A percentile compares a stretch with the other conserved stretches of the same genome.
phyloP scores from a whole-genome alignment of 306 rosid species.

The Lathyrus aphaca region DNA sequence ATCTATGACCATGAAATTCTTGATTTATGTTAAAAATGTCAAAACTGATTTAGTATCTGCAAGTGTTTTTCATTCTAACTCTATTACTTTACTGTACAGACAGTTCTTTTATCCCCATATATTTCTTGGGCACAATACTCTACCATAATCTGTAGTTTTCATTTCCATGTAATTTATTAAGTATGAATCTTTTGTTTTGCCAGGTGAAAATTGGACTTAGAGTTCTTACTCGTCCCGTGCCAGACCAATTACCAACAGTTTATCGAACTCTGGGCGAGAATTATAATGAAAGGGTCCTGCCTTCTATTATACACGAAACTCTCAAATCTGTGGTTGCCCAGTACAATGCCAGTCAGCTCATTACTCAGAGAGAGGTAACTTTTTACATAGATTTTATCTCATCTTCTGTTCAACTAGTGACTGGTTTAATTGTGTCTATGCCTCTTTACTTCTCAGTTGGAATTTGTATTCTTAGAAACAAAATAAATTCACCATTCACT shows the following conservation, averaged over 20 bases:
- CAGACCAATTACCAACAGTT: slow-evolving; percentile 67
- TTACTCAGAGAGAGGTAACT: slow-evolving; percentile 88
- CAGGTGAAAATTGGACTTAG: slow-evolving; percentile 83
- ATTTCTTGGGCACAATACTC: not conserved
- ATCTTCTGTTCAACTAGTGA: not conserved
- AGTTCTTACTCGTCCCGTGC: slow-evolving; percentile 78
- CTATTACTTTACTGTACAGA: not conserved
- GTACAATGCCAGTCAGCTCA: slow-evolving; percentile 89
- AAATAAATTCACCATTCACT: not conserved
- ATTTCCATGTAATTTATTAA: not conserved
- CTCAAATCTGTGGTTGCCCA: slow-evolving; percentile 87
- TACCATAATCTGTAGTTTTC: slow-evolving; percentile 7
- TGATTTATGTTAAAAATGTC: slow-evolving; percentile 27
- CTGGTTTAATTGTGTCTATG: not conserved
- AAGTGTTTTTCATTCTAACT: slow-evolving; percentile 5
- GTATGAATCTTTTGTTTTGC: slow-evolving; percentile 19
- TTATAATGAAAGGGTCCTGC: slow-evolving; percentile 70
- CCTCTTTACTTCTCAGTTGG: not conserved
- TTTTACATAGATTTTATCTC: slow-evolving; percentile 1
- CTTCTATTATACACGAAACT: slow-evolving; percentile 86
- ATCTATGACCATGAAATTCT: slow-evolving; percentile 18
- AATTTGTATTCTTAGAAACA: slow-evolving; percentile 13
- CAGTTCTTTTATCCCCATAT: slow-evolving; percentile 4
- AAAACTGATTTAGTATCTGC: not conserved
- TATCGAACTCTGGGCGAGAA: slow-evolving; percentile 79